A percentile compares a stretch with the other conserved stretches of the same genome.
phyloP scores from a whole-genome alignment of 495 filamentous ascomycete species.

The Eremomyces bilateralis region DNA sequence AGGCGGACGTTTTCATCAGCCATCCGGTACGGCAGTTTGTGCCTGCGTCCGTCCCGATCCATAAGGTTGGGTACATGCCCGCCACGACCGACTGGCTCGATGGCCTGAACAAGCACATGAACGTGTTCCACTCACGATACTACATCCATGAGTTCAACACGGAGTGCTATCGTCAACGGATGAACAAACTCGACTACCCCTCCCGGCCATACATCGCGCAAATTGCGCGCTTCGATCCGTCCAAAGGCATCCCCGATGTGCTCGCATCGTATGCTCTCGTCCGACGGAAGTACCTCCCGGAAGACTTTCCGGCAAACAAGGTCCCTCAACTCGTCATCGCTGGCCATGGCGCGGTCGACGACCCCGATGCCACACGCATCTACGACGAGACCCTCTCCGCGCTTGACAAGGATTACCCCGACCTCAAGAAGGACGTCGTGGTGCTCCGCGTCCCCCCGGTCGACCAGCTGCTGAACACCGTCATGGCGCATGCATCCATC shows the following conservation, averaged over 20 bases:
- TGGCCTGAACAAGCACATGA: conserved; percentile 62
- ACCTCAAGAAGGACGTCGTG: conserved; percentile 37
- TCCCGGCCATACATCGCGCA: conserved; percentile 61
- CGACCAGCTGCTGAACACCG: conserved; percentile 62
- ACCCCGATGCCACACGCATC: conserved; percentile 55
- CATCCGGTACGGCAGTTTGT: conserved; percentile 67
- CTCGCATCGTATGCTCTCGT: conserved; percentile 60
- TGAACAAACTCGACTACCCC: conserved; percentile 45
- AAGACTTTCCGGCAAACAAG: conserved; percentile 17
- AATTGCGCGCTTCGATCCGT: conserved; percentile 69
- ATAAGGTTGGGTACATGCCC: conserved; percentile 57
- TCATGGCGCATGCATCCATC: conserved; percentile 53
- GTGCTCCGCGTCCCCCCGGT: conserved; percentile 58
- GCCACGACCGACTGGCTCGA: conserved; percentile 83
- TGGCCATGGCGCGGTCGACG: conserved; percentile 69
- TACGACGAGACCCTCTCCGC: conserved; percentile 48
- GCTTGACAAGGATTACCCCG: conserved; percentile 32
- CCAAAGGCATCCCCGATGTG: conserved; percentile 68
- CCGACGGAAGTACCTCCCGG: conserved; percentile 31
- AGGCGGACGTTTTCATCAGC: conserved; percentile 61
- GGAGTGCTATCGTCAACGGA: conserved; percentile 31
- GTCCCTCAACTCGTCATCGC: conserved; percentile 57
- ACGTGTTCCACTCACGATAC: conserved; percentile 50
- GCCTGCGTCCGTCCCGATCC: conserved; percentile 38
- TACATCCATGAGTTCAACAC: conserved; percentile 58